These are phyloP conservation scores for Xylaria sp. DNA, from an alignment of 2,329 filamentous ascomycete species.

Conservation along the genomic window DNA sequence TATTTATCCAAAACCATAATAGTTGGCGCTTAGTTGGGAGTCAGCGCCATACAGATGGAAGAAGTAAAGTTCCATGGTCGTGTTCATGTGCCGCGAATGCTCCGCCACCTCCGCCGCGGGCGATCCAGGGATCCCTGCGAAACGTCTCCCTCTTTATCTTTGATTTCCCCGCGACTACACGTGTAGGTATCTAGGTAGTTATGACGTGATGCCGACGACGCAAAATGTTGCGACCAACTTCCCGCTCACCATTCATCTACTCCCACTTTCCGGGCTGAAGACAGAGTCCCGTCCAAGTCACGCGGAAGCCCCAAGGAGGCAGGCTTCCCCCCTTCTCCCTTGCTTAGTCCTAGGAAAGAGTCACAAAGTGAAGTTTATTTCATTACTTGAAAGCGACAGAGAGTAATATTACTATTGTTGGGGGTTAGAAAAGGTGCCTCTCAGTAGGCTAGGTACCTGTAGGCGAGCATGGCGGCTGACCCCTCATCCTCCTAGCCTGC, in stretches of 20 bases:
- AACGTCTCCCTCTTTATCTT: neutral
- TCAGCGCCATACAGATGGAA: neutral
- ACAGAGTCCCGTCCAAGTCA: constrained; percentile 3
- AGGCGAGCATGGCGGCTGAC: constrained; percentile 25
- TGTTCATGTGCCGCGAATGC: constrained; percentile 20
- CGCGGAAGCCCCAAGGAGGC: neutral
- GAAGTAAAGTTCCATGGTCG: neutral
- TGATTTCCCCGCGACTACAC: neutral
- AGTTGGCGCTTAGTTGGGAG: neutral
- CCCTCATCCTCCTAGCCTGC: constrained; percentile 18
- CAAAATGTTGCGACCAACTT: neutral
- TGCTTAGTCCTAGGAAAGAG: constrained; percentile 12
- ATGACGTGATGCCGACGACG: constrained; percentile 11
- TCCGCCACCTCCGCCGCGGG: constrained; percentile 29
- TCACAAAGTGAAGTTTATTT: constrained; percentile 1
- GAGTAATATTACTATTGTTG: constrained; percentile 13
- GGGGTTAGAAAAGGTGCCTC: constrained; percentile 6
- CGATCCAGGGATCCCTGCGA: constrained; percentile 29
- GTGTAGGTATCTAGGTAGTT: neutral
- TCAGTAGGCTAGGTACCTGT: constrained; percentile 19
- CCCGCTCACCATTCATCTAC: neutral
- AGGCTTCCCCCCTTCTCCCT: constrained; percentile 2
- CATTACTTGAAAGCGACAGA: neutral
- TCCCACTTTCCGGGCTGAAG: neutral
- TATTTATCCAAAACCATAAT: too few relatives aligned